Percentiles rank a stretch among this genome's conserved stretches.
Evolutionary conservation across 75 land plant species (phyloP).

Genomic region (Pseudotsuga menziesii): DNA sequence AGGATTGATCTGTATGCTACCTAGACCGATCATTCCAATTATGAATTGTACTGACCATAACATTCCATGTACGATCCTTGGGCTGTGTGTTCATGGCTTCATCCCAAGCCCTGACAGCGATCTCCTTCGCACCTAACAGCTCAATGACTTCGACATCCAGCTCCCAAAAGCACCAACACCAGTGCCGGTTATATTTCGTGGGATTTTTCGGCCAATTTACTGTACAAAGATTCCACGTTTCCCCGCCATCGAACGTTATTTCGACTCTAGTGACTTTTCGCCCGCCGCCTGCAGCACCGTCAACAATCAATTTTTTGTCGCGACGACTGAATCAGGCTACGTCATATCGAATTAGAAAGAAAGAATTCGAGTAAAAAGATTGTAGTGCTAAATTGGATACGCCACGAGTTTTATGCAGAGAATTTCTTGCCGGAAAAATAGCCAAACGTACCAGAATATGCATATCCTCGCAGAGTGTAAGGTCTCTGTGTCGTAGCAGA

Average conservation of each 20-base stretch:
- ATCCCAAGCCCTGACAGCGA: constrained; percentile 97
- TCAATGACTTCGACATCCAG: constrained; percentile 67
- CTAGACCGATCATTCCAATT: too few relatives aligned
- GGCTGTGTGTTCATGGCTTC: constrained; percentile 89
- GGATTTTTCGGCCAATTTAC: constrained; percentile 77
- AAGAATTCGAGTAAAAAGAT: too few relatives aligned
- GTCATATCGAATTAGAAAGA: too few relatives aligned
- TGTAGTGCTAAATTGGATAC: too few relatives aligned
- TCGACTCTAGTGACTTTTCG: constrained; percentile 90
- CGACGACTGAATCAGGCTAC: not conserved
- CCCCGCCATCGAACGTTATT: constrained; percentile 75
- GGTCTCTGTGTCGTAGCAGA: constrained; percentile 58
- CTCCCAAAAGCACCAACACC: constrained; percentile 99
- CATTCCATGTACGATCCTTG: constrained; percentile 82
- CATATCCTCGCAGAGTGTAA: constrained; percentile 75
- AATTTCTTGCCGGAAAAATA: not conserved
- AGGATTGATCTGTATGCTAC: too few relatives aligned
- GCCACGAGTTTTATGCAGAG: too few relatives aligned
- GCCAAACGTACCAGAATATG: constrained; percentile 72
- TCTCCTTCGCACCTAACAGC: constrained; percentile 71
- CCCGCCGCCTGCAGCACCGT: constrained; percentile 78
- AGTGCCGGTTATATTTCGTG: constrained; percentile 79
- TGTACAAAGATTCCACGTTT: constrained; percentile 58
- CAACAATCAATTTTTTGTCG: not conserved
- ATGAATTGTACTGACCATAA: constrained; percentile 12